Percentiles rank a stretch among this genome's conserved stretches.
Conservation (phyloP, 179 eudicot species). For the Heliamphora ciliata region DNA sequence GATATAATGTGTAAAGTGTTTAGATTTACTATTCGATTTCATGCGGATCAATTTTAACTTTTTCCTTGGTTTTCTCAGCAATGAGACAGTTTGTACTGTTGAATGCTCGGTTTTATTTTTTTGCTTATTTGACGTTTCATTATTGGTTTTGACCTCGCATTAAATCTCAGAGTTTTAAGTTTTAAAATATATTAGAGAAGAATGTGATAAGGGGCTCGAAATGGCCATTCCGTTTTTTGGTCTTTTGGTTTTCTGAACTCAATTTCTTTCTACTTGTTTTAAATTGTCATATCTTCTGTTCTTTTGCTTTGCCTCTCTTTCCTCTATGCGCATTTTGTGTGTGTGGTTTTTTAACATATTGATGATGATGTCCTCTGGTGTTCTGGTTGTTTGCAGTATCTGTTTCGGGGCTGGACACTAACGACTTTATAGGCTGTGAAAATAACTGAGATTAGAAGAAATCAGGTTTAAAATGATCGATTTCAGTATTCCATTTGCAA, state of each 20-base stretch:
- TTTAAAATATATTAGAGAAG: not conserved
- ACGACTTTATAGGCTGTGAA: constrained; percentile 1
- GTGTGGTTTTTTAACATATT: not conserved
- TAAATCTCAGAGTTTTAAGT: not conserved
- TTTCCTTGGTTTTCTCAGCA: not conserved
- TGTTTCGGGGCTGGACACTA: not conserved
- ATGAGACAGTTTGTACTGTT: not conserved
- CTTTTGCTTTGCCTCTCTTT: not conserved
- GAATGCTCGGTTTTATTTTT: not conserved
- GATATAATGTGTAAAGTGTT: not conserved
- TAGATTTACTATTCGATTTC: not conserved
- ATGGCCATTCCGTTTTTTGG: not conserved
- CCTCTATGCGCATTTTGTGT: not conserved
- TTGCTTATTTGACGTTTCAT: not conserved
- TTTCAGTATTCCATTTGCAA: constrained; percentile 33
- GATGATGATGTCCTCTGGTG: constrained; percentile 1
- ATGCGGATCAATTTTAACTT: not conserved
- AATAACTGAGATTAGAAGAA: not conserved
- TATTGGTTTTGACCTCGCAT: not conserved
- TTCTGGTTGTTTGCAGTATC: constrained; percentile 7
- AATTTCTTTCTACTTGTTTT: not conserved
- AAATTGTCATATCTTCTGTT: not conserved
- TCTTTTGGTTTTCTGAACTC: not conserved
- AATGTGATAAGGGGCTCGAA: not conserved
- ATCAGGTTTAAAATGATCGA: constrained; percentile 40